A percentile compares a stretch with the other conserved stretches of the same genome.
phyloP scores from a whole-genome alignment of 2,329 filamentous ascomycete genomes.

The Cladophialophora exuberans region DNA sequence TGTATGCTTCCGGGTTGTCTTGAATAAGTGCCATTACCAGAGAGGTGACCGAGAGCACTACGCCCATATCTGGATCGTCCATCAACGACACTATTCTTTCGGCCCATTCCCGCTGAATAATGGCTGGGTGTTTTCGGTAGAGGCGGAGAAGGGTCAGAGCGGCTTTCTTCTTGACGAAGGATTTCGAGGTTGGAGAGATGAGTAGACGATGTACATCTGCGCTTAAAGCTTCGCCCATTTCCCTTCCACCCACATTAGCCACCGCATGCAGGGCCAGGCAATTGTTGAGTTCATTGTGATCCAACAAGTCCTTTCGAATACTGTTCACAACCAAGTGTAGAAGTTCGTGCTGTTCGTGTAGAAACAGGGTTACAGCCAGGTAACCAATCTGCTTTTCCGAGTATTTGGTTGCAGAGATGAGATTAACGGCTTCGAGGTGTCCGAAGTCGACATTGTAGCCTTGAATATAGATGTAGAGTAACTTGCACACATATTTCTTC shows the following conservation, averaged over 20 bases:
- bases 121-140: slow-evolving; percentile 91
- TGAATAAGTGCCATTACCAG: slow-evolving; percentile 92
- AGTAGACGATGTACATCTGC: slow-evolving; percentile 88
- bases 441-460: slow-evolving; percentile 99
- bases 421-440: slow-evolving; percentile 95
- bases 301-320: slow-evolving; percentile 91
- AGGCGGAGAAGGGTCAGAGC: slow-evolving; percentile 88
- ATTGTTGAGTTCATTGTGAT: slow-evolving; percentile 97
- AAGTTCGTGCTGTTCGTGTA: slow-evolving; percentile 96
- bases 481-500: slow-evolving; percentile 99
- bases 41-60: slow-evolving; percentile 92
- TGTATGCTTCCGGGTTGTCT: slow-evolving; percentile 92
- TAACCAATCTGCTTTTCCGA: slow-evolving; percentile 99
- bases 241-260: slow-evolving; percentile 92
- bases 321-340: slow-evolving; percentile 97
- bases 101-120: slow-evolving; percentile 95
- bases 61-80: slow-evolving; percentile 93
- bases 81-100: slow-evolving; percentile 98
- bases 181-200: slow-evolving; percentile 92
- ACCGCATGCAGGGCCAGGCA: slow-evolving; percentile 96
- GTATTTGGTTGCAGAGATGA: slow-evolving; percentile 95
- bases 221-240: slow-evolving; percentile 95
- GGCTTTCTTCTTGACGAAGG: slow-evolving; percentile 99
- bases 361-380: slow-evolving; percentile 92
- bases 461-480: slow-evolving; percentile 98